Percentiles rank a stretch among this genome's conserved stretches.
phyloP scores from a whole-genome alignment of 2,329 filamentous ascomycete genomes.

The Xylaria sp. region DNA sequence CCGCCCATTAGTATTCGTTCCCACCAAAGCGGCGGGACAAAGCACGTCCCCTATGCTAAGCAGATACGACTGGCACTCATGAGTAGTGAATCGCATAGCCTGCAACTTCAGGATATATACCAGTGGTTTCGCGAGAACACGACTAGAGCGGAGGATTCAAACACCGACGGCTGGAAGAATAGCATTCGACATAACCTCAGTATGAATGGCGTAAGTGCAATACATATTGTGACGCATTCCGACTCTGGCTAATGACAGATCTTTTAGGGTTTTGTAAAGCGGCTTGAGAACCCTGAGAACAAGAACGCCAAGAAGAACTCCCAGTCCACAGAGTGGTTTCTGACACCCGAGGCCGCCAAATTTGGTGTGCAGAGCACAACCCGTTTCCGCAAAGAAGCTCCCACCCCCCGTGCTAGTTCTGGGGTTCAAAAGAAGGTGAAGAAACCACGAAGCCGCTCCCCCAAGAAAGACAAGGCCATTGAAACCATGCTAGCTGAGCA shows the following conservation, averaged over 20 bases:
- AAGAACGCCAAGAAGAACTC: slow-evolving; percentile 61
- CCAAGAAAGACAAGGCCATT: slow-evolving; percentile 6
- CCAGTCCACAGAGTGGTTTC: slow-evolving; percentile 80
- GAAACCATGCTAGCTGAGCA: neutral
- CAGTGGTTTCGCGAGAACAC: slow-evolving; percentile 89
- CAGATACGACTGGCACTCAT: slow-evolving; percentile 82
- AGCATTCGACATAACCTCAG: slow-evolving; percentile 95
- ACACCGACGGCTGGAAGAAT: slow-evolving; percentile 87
- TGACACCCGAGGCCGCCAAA: slow-evolving; percentile 75
- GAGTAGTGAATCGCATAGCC: slow-evolving; percentile 71
- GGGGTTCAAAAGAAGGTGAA: neutral
- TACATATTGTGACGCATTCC: neutral
- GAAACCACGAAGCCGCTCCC: slow-evolving; percentile 3
- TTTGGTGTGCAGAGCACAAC: slow-evolving; percentile 89
- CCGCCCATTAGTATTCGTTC: too few relatives aligned
- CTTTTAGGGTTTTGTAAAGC: slow-evolving; percentile 56
- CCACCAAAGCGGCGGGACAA: too few relatives aligned
- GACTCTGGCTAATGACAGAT: neutral
- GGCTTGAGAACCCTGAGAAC: slow-evolving; percentile 48
- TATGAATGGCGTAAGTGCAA: slow-evolving; percentile 84
- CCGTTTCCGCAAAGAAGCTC: slow-evolving; percentile 70
- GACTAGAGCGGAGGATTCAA: slow-evolving; percentile 70
- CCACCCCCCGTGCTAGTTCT: slow-evolving; percentile 42
- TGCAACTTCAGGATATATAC: slow-evolving; percentile 89
- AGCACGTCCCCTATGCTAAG: slow-evolving; percentile 75